Evolutionary conservation across 1,284 basidiomycete species (phyloP), one percentile per base, ranked within the genome.

Genomic region (Cutaneotrichosporon arboriforme): DNA sequence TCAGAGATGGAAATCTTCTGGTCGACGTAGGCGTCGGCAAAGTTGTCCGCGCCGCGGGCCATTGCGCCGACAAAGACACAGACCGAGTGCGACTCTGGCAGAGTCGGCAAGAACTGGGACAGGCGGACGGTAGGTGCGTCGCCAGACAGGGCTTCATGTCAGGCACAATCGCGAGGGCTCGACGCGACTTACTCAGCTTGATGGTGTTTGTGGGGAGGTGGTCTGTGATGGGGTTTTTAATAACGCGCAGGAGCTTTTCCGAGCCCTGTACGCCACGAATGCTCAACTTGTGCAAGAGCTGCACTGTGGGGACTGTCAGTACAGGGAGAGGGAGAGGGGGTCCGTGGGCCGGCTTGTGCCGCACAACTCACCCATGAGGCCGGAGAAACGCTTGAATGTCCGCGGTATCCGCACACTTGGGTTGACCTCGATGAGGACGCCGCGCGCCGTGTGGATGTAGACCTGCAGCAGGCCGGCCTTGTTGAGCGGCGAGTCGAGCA

Each of bases 351-450:
- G 20, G 21, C 20, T n/a, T 12, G 17, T 7, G 15, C 10, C 35
- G 9, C 34, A 21, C 15, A 48, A 73, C 88, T 64, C 68, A 92
- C 91, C 90, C 96, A 99, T 99, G 56, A 99, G 78, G 36, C 94
- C 94, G 55, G 89, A 91, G 77, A 99, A 99, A 8, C 94, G 85
- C 78, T 99, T 99, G 77, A 99, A 98, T 8, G 94, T 99, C 59
- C 94, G 81, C 10, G 94, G 94, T 67, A 99, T 99, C 58, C 94
- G 83, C 23, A 99, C 92, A 74, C 90, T 88, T 7, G 94, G 94
- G 74, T 99, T 97, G 62, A 99, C 91, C 77, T 99, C 96, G 73
- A 99, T 98, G 46, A 99, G 82, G 17, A 96, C 90, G 44, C 93
- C 93, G 68, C 88, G 90, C 22, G 91, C 88, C 8, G 94, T 99